Base-by-base conservation (phyloP, 345 rosid genomes). In the Turritis glabra region DNA sequence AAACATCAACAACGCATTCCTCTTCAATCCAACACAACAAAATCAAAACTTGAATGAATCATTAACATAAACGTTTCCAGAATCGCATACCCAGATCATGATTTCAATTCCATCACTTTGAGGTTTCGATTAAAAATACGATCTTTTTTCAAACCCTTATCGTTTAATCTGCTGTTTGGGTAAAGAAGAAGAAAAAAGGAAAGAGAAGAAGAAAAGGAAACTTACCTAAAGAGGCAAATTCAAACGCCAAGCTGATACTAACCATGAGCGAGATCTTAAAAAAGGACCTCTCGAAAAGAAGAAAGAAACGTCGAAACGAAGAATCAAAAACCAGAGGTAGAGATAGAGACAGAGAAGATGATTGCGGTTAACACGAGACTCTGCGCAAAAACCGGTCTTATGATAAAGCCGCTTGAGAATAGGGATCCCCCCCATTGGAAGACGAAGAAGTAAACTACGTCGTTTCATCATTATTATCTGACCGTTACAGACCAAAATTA, bases 301-400 rank as follows among this genome's bases (percentile, higher is more conserved):
- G 26, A 18, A 40, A 37, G 52, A 5, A 53, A 54, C 9, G 0
- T 26, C 8, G 19, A 26, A 77, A 35, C 2, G 30, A 57, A 61
- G 18, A 77, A 71, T 14, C 38, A 18, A 52, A 48, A 77, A 72
- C 33, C 77, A 77, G 77, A 77, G 77, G 80, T 57, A 65, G 77
- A 77, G 73, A 72, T 33, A 57, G 69, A 77, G 77, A 77, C 80
- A 77, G 80, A 72, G 81, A 77, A 77, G 73, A 65, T 38, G 76
- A 53, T 64, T 54, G 80, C 76, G 60, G 72, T 77, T 70, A 64
- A 32, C 48, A 76, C 60, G 58, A 69, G 67, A 71, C 73, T 11
- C 76, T 58, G 19, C 81, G 77, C 46, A 65, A 77, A 72, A 29
- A 58, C 11, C 77, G 81, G 29, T 72, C 77, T 57, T 77, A 4